Evolutionary conservation across 2,329 filamentous ascomycete genomes (phyloP).

Genomic region (Parastagonospora avenae): DNA sequence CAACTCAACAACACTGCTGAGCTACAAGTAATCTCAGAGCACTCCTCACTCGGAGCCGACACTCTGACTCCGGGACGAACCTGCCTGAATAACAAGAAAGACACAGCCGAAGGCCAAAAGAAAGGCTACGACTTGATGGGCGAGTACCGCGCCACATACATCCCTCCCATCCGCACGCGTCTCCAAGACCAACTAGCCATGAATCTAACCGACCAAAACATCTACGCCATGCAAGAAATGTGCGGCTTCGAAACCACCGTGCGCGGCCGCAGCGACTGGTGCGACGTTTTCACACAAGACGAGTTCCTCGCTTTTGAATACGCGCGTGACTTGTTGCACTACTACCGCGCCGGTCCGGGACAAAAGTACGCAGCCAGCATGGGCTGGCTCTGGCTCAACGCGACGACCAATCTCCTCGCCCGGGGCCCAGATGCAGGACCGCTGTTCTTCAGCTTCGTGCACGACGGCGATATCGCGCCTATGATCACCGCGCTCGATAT

Average conservation of each 20-base stretch:
- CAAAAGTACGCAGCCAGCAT: conserved; percentile 59
- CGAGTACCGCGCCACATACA: conserved; percentile 55
- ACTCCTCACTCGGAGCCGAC: conserved; percentile 55
- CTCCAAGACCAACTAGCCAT: conserved; percentile 52
- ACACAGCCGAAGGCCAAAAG: conserved; percentile 53
- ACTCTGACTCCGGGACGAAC: conserved; percentile 62
- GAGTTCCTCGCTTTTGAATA: conserved; percentile 64
- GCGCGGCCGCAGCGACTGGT: conserved; percentile 61
- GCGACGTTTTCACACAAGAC: conserved; percentile 58
- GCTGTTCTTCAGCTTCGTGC: conserved; percentile 64
- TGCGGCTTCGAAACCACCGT: conserved; percentile 64
- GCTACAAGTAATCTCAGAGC: conserved; percentile 61
- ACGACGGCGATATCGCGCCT: conserved; percentile 64
- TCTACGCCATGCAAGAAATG: conserved; percentile 66
- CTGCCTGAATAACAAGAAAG: conserved; percentile 48
- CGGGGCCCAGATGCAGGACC: conserved; percentile 51
- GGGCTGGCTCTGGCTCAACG: conserved; percentile 65
- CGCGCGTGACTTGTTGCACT: conserved; percentile 63
- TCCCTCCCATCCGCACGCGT: conserved; percentile 52
- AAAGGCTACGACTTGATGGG: conserved; percentile 56
- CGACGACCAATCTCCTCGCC: conserved; percentile 56
- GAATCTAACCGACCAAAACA: conserved; percentile 52
- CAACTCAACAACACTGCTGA: conserved; percentile 35
- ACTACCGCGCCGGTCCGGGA: conserved; percentile 63
- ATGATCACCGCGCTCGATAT: conserved; percentile 60